phyloP scores from a whole-genome alignment of 352 stramenopile genomes.

The Pythium aphanidermatum region DNA sequence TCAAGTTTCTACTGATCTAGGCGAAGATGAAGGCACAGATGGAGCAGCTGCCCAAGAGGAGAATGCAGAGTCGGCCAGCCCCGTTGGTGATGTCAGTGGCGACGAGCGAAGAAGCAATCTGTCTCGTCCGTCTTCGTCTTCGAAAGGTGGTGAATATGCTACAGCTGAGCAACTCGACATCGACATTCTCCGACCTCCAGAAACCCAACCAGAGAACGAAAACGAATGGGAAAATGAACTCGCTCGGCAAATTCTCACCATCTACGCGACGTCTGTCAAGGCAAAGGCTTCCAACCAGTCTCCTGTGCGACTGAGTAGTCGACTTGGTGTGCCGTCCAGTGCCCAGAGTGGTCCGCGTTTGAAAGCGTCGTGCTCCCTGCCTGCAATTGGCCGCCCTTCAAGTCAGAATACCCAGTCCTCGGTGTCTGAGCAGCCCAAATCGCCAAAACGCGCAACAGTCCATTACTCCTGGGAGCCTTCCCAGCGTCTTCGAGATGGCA shows the following conservation, averaged over 20 bases:
- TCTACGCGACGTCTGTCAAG: slow-evolving; percentile 78
- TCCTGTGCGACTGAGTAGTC: neutral
- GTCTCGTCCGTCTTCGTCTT: too few species aligned
- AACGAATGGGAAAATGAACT: slow-evolving; percentile 90
- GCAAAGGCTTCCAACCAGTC: slow-evolving; percentile 28
- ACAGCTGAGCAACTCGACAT: too few species aligned
- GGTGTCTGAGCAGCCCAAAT: too few species aligned
- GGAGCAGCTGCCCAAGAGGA: too few species aligned
- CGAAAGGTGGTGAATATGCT: too few species aligned
- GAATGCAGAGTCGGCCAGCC: too few species aligned
- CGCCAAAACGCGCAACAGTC: slow-evolving; percentile 16
- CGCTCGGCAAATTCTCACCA: slow-evolving; percentile 82
- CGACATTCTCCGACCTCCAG: slow-evolving; percentile 45
- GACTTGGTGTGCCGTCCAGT: too few species aligned
- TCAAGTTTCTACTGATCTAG: too few species aligned
- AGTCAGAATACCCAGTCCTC: too few species aligned
- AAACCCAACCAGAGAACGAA: slow-evolving; percentile 47
- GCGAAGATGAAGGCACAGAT: neutral
- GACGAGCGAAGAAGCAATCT: too few species aligned
- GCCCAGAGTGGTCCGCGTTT: neutral
- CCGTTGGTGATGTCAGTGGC: too few species aligned
- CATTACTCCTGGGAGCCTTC: slow-evolving; percentile 66
- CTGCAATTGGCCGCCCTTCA: slow-evolving; percentile 1
- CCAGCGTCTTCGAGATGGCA: slow-evolving; percentile 44
- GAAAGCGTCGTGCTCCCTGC: slow-evolving; percentile 19